Evolutionary conservation across 345 rosid genomes (phyloP), one percentile per base, ranked within the genome.

Genomic region (Ceriops tagal): DNA sequence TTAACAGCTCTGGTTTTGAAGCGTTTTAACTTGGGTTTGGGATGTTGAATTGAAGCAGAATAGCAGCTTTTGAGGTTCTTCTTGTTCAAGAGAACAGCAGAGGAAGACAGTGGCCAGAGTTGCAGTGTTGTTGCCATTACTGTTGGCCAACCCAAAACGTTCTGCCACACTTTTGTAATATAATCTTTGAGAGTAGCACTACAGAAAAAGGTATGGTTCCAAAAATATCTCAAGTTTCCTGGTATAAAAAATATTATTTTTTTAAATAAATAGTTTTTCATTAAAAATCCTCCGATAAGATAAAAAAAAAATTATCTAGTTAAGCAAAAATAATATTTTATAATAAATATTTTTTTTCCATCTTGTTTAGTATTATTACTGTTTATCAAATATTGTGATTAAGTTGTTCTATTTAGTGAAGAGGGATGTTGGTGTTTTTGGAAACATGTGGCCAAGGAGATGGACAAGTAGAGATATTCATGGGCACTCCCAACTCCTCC

Each of bases 1-100:
- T 80, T 74, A 66, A 83, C 68, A 35, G 96, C 96, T 79, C 84
- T 86, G 77, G 82, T 75, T 63, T 61, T 76, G 74, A 84, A 82
- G 73, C 69, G 73, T 24, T 65, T 79, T 11, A 47, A 55, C 32
- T 39, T 61, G 66, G 83, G 68, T 65, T 73, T 80, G 47, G 83
- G 53, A 3, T 77, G 34, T 70, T 62, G 37, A 72, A 61, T 47
- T 37, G 80, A 61, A 69, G 63, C 68, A 56, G 55, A 66, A 69
- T 0, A 66, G 75, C 78, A 70, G 71, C 61, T 47, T 28, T 66
- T 73, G 64, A 56, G 70, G 73, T 65, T 71, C 70, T 13, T 67
- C 65, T 53, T 61, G 31, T 55, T 62, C 4, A 77, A 55, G 64
- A 78, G 55, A 60, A 79, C 64, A 9, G 76, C 39, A 53, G 81